Base-by-base conservation (phyloP, 208 protist genomes). In the Wallacemonas sp. region DNA sequence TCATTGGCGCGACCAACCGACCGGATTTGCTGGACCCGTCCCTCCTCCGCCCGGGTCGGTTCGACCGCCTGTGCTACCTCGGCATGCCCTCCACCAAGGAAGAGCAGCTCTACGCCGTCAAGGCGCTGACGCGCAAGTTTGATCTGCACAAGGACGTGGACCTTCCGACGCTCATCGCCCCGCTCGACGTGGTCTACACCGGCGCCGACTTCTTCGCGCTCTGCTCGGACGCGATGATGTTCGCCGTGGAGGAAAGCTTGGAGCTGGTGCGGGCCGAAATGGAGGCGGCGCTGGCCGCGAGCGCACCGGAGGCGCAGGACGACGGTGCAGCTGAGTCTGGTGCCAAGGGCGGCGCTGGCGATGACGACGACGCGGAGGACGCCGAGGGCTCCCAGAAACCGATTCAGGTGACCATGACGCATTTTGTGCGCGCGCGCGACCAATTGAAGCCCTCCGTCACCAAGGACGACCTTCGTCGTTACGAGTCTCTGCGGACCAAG, bases 131-230 rank as follows among this genome's bases (percentile, higher is more conserved):
- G 20, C 81, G 91, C 5, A 97, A 97, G 73, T 94, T 97, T 55
- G 65, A 87, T 29, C 74, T 97, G 28, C 42, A 29, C 14, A 52
- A 62, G 0, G 86, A 97, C 55, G 91, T 97, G 4, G 62, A 81
- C 31, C 68, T 97, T 4, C 41, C 72, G 29, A 70, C 50, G 16
- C 64, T 95, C 32, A 57, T 95, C 22, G 76, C 81, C 54, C 83
- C 85, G n/a, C 70, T 95, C 12, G 79, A 86, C 12, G 74, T 84
- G 22, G 74, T 86, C 12, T 98, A 97, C 76, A 98, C 91, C 26
- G 98, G 98, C 20, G 98, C 98, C 2, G 98, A 99, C 72, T 84
- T 98, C 46, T 96, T 95, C 33, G 89, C 94, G 14, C 70, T 99
- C 7, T 98, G 93, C 79, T 91, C 92, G 7, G 97, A 99, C 72